Percentiles rank a stretch among this genome's conserved stretches.
Evolutionary conservation across 2,329 filamentous ascomycete species (phyloP).

Genomic region (Penicillium sp.): DNA sequence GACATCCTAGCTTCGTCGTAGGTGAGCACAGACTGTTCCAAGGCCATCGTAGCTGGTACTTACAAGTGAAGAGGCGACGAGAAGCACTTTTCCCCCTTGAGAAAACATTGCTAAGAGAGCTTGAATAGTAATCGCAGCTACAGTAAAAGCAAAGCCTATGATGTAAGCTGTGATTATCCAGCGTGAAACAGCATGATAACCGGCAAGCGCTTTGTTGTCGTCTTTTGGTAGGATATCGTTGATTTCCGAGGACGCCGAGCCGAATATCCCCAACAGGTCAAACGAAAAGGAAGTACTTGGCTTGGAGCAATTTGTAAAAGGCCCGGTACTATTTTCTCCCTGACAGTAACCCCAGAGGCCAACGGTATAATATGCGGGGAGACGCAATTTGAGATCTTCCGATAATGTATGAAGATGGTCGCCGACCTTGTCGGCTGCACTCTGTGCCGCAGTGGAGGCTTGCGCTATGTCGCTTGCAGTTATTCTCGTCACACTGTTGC

Average conservation of each 20-base stretch:
- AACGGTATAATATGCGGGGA: not conserved
- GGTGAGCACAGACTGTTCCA: not conserved
- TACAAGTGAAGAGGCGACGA: not conserved
- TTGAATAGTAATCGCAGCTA: not conserved
- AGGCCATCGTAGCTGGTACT: not conserved
- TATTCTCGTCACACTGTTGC: not conserved
- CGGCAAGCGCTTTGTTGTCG: not conserved
- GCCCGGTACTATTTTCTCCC: not conserved
- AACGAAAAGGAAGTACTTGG: conserved; percentile 11
- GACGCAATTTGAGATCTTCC: not conserved
- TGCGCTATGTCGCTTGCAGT: not conserved
- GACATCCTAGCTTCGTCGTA: not conserved
- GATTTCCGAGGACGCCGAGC: not conserved
- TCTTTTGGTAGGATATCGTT: conserved; percentile 1
- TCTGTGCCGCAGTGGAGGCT: not conserved
- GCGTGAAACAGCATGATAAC: not conserved
- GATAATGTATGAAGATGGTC: not conserved
- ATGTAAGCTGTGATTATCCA: not conserved
- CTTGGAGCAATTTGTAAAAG: not conserved
- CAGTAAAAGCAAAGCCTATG: not conserved
- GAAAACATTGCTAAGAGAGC: not conserved
- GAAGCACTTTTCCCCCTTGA: not conserved
- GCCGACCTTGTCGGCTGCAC: not conserved
- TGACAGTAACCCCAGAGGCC: conserved; percentile 14
- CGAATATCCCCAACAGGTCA: conserved; percentile 5